Evolutionary conservation across 1,284 basidiomycete species (phyloP).

Genomic region (Neolentinus lepideus): DNA sequence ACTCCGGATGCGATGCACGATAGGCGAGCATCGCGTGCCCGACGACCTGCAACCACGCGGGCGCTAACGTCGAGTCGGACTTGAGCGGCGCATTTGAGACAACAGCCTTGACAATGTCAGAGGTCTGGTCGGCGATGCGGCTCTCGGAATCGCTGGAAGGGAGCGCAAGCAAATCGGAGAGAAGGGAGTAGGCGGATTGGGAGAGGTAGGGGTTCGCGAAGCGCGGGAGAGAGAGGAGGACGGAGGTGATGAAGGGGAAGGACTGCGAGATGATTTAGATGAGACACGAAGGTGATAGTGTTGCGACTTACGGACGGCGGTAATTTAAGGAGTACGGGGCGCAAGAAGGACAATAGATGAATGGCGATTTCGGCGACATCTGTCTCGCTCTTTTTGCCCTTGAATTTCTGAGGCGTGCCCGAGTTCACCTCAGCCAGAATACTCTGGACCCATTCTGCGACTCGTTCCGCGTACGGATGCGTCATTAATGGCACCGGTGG

Average conservation of each 20-base stretch:
- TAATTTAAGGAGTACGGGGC: slow-evolving; percentile 57
- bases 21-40: slow-evolving; percentile 65
- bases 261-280: slow-evolving; percentile 39
- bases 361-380: slow-evolving; percentile 71
- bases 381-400: slow-evolving; percentile 55
- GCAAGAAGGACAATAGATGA: slow-evolving; percentile 73
- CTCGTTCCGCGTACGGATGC: slow-evolving; percentile 83
- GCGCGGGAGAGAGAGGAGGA: slow-evolving; percentile 73
- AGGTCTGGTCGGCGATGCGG: slow-evolving; percentile 40
- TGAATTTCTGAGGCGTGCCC: slow-evolving; percentile 52
- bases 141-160: slow-evolving; percentile 40
- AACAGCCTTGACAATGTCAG: slow-evolving; percentile 67
- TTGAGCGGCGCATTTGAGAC: slow-evolving; percentile 69
- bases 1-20: slow-evolving; percentile 37
- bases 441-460: slow-evolving; percentile 72
- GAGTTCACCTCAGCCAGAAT: slow-evolving; percentile 64
- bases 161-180: slow-evolving; percentile 67
- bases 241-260: slow-evolving; percentile 59
- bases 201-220: slow-evolving; percentile 83
- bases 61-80: slow-evolving; percentile 49
- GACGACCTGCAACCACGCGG: slow-evolving; percentile 71
- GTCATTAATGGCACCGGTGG: slow-evolving; percentile 70
- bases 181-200: slow-evolving; percentile 73
- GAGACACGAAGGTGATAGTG: neutral
- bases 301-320: slow-evolving; percentile 50